These are phyloP conservation scores for Fusarium liriodendri DNA, from an alignment of 2,329 filamentous ascomycete species.

Conservation along the genomic window DNA sequence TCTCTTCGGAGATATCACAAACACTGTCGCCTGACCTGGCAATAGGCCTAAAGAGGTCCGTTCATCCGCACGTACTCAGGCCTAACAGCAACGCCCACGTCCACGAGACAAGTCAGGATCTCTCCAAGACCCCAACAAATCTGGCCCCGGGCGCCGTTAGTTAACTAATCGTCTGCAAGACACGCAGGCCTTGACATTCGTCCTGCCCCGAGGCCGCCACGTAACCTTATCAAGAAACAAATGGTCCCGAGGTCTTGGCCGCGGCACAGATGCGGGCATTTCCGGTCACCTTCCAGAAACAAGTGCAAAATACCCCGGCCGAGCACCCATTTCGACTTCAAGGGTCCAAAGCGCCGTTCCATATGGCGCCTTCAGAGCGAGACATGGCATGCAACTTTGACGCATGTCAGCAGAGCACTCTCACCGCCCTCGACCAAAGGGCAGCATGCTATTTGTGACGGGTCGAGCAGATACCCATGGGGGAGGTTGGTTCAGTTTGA, in stretches of 20 bases:
- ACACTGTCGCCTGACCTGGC: not conserved
- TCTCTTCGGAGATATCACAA: not conserved
- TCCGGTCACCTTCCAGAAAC: conserved; percentile 17
- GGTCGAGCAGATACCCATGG: conserved; percentile 8
- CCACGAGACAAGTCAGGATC: not conserved
- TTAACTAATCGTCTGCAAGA: not conserved
- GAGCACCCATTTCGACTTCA: conserved; percentile 7
- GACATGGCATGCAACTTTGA: conserved; percentile 18
- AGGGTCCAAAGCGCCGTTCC: conserved; percentile 25
- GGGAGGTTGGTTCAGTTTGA: not conserved
- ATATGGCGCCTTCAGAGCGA: conserved; percentile 3
- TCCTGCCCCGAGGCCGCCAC: conserved; percentile 10
- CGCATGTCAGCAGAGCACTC: conserved; percentile 33
- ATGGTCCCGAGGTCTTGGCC: conserved; percentile 11
- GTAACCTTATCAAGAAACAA: conserved; percentile 16
- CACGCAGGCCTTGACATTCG: not conserved
- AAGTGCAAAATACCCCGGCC: not conserved
- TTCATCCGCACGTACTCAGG: not conserved
- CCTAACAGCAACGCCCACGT: not conserved
- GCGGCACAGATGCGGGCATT: conserved; percentile 13
- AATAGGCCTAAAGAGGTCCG: not conserved
- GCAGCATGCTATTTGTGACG: conserved; percentile 24
- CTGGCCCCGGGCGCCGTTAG: not conserved
- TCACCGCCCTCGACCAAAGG: conserved; percentile 29
- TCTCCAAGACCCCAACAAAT: not conserved